These are phyloP conservation scores for Pleurotus platypus DNA, from an alignment of 768 basidiomycete genomes.

Conservation along the genomic window DNA sequence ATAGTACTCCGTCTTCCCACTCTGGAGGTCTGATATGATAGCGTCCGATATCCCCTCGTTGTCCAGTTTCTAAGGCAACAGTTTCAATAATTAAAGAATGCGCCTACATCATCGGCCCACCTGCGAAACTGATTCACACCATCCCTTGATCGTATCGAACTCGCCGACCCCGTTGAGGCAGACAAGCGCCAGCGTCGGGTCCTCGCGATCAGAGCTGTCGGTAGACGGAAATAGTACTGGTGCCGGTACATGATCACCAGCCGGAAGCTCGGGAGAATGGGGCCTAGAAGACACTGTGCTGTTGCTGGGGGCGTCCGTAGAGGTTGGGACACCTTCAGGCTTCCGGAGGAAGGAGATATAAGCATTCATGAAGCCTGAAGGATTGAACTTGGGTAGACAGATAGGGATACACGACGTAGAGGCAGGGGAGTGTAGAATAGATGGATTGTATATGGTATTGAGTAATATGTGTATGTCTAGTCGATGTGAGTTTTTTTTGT, in stretches of 20 bases:
- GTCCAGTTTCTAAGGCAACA: conserved; percentile 54
- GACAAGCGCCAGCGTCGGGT: conserved; percentile 59
- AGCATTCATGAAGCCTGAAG: conserved; percentile 85
- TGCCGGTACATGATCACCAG: conserved; percentile 6
- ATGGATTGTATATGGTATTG: conserved; percentile 84
- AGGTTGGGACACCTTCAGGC: conserved; percentile 25
- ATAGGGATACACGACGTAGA: conserved; percentile 93
- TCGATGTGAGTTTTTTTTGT: too few species aligned
- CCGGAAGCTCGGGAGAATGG: not conserved
- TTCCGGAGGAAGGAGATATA: conserved; percentile 74
- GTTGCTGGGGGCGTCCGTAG: conserved; percentile 7
- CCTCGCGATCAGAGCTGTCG: conserved; percentile 9
- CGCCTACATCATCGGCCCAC: conserved; percentile 29
- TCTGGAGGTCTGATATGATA: conserved; percentile 42
- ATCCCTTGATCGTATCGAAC: conserved; percentile 77
- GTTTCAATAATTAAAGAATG: not conserved
- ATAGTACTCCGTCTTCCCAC: conserved; percentile 58
- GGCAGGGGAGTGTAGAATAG: conserved; percentile 71
- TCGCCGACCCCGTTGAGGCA: conserved; percentile 82
- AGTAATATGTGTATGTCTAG: conserved; percentile 89
- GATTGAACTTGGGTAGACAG: conserved; percentile 93
- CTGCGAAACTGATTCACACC: conserved; percentile 66
- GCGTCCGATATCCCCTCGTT: conserved; percentile 52
- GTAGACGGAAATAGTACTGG: conserved; percentile 1
- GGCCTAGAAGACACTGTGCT: conserved; percentile 5